Evolutionary conservation across 1,139 yeast genomes (phyloP).

Genomic region (Yamadazyma membranifaciens): DNA sequence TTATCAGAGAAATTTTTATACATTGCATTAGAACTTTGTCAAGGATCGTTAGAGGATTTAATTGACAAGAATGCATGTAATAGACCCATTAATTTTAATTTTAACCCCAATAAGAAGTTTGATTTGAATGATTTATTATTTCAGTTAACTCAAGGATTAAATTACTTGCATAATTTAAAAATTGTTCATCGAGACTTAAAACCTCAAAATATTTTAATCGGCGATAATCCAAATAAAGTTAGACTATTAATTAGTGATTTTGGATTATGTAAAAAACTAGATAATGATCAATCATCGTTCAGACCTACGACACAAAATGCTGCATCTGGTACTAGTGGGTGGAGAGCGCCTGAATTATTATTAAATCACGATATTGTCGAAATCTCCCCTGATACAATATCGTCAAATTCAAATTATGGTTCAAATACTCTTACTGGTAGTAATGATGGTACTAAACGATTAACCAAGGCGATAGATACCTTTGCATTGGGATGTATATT

Average conservation of each 20-base stretch:
- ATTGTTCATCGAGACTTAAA: slow-evolving; percentile 95
- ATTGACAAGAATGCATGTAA: slow-evolving; percentile 53
- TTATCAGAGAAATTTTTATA: slow-evolving; percentile 72
- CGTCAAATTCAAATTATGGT: slow-evolving; percentile 2
- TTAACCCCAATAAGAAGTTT: slow-evolving; percentile 6
- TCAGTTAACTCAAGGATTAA: slow-evolving; percentile 83
- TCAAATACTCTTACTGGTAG: slow-evolving; percentile 3
- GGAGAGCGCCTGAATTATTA: slow-evolving; percentile 95
- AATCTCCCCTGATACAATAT: slow-evolving; percentile 31
- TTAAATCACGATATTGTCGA: slow-evolving; percentile 43
- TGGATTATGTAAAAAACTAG: slow-evolving; percentile 90
- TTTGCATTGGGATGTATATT: slow-evolving; percentile 95
- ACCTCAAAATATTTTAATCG: slow-evolving; percentile 92
- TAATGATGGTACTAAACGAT: slow-evolving; percentile 45
- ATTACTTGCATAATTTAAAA: slow-evolving; percentile 83
- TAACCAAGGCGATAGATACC: slow-evolving; percentile 90
- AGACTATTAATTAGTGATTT: slow-evolving; percentile 89
- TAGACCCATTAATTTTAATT: slow-evolving; percentile 25
- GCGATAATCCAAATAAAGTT: slow-evolving; percentile 42
- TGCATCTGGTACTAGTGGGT: slow-evolving; percentile 91
- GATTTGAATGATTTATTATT: slow-evolving; percentile 50
- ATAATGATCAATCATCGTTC: slow-evolving; percentile 89
- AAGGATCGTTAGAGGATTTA: slow-evolving; percentile 84
- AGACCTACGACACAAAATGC: slow-evolving; percentile 90
- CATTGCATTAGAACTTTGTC: slow-evolving; percentile 90